A percentile compares a stretch with the other conserved stretches of the same genome.
Conservation (phyloP, 306 rosid genomes). For the Vigna angularis region DNA sequence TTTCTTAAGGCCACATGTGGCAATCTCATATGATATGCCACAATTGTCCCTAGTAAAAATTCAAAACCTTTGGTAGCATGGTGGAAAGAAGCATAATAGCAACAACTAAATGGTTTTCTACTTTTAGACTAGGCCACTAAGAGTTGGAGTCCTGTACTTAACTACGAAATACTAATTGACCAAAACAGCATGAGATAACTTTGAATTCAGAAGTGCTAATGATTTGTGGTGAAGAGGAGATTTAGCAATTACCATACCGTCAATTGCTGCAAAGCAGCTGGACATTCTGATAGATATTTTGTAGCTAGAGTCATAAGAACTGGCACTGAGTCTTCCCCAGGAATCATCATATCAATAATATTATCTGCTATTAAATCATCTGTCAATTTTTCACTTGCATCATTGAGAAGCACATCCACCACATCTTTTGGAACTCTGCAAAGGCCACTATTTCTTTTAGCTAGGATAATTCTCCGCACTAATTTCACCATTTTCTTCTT, state of each 20-base stretch:
- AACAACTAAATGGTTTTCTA: slow-evolving; percentile 41
- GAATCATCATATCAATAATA: slow-evolving; percentile 98
- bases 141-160: slow-evolving; percentile 13
- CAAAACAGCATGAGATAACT: slow-evolving; percentile 23
- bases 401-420: slow-evolving; percentile 84
- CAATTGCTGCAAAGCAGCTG: slow-evolving; percentile 79
- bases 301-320: slow-evolving; percentile 88
- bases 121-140: slow-evolving; percentile 38
- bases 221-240: slow-evolving; percentile 21
- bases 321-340: slow-evolving; percentile 98
- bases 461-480: slow-evolving; percentile 63
- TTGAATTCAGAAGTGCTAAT: slow-evolving; percentile 16
- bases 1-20: slow-evolving; percentile 16
- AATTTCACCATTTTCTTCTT: slow-evolving; percentile 86
- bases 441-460: slow-evolving; percentile 56
- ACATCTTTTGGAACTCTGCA: slow-evolving; percentile 73
- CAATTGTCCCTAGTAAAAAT: slow-evolving; percentile 20
- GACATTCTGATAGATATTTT: slow-evolving; percentile 85
- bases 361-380: slow-evolving; percentile 89
- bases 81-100: slow-evolving; percentile 42
- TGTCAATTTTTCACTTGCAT: slow-evolving; percentile 69
- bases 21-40: slow-evolving; percentile 12
- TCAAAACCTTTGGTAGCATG: slow-evolving; percentile 11
- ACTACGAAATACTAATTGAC: slow-evolving; percentile 37
- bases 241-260: slow-evolving; percentile 54